These are phyloP conservation scores for Ogataea paradorogensis DNA, from an alignment of 805 yeast genomes.

Conservation along the genomic window DNA sequence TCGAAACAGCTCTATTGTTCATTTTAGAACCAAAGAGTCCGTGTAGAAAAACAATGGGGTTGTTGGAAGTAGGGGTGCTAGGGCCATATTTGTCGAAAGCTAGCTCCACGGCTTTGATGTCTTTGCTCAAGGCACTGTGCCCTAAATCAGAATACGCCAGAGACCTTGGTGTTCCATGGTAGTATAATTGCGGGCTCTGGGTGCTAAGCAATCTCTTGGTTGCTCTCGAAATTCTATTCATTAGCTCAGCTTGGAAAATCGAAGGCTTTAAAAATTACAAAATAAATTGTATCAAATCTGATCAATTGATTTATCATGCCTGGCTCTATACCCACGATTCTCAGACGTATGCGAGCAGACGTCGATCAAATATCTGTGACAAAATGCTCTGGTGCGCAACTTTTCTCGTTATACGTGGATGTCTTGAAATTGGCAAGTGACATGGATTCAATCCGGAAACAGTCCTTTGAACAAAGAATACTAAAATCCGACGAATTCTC, in stretches of 20 bases:
- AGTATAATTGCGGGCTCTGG: conserved; percentile 4
- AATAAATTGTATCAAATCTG: too few species aligned
- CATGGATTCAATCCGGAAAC: conserved; percentile 17
- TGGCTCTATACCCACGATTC: background rate
- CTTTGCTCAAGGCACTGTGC: conserved; percentile 24
- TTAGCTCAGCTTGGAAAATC: background rate
- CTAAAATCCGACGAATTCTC: conserved; percentile 1
- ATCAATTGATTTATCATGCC: background rate
- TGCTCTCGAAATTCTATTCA: background rate
- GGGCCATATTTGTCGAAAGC: conserved; percentile 45
- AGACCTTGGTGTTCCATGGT: conserved; percentile 30
- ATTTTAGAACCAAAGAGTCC: conserved; percentile 84
- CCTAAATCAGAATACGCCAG: conserved; percentile 20
- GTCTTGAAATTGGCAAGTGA: conserved; percentile 13
- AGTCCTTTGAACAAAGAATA: conserved; percentile 5
- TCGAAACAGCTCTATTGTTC: conserved; percentile 82
- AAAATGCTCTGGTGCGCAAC: background rate
- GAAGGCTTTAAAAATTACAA: too few species aligned
- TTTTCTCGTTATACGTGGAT: conserved; percentile 3
- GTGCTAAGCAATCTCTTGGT: background rate
- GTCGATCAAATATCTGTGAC: background rate
- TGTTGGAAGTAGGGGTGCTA: conserved; percentile 17
- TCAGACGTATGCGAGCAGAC: background rate
- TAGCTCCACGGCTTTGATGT: conserved; percentile 52
- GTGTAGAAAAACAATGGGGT: conserved; percentile 76